A percentile compares a stretch with the other conserved stretches of the same genome.
phyloP scores from a whole-genome alignment of 2,329 filamentous ascomycete genomes.

The Gaeumannomyces tritici region DNA sequence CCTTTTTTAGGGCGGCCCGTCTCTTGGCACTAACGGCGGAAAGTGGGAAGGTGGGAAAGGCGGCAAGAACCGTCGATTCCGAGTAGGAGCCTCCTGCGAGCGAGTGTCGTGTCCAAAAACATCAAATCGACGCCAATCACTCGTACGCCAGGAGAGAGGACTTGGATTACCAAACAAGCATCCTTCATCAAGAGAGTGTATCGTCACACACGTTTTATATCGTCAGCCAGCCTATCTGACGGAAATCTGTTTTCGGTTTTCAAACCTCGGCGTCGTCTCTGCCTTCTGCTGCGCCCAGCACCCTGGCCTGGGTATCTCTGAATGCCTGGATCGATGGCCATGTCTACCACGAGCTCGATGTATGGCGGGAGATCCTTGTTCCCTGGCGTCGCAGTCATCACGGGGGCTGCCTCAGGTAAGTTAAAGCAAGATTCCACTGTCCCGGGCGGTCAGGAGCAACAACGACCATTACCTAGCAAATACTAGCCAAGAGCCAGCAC shows the following conservation, averaged over 20 bases:
- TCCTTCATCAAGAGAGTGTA: too few relatives aligned
- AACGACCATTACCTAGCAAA: background rate
- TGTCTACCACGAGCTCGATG: background rate
- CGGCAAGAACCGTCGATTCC: background rate
- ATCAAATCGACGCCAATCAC: too few relatives aligned
- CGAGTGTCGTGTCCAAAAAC: too few relatives aligned
- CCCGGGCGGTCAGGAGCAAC: background rate
- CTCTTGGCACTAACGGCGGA: background rate
- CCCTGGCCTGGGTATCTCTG: background rate
- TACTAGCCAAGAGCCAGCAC: too few relatives aligned
- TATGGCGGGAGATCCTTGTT: slow-evolving; percentile 14
- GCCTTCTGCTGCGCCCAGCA: background rate
- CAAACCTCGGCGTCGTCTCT: too few relatives aligned
- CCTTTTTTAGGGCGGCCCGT: too few relatives aligned
- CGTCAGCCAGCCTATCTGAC: too few relatives aligned
- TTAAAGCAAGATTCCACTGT: background rate
- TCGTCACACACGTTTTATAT: too few relatives aligned
- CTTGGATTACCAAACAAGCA: too few relatives aligned
- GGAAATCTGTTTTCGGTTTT: background rate
- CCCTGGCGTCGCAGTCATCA: slow-evolving; percentile 20
- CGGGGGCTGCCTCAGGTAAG: slow-evolving; percentile 21
- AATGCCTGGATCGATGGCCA: background rate
- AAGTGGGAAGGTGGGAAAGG: background rate
- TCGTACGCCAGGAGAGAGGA: too few relatives aligned
- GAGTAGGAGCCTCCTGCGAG: background rate